A percentile compares a stretch with the other conserved stretches of the same genome.
These are phyloP conservation scores for Lepidium didymum DNA, from an alignment of 345 rosid species.

Conservation along the genomic window DNA sequence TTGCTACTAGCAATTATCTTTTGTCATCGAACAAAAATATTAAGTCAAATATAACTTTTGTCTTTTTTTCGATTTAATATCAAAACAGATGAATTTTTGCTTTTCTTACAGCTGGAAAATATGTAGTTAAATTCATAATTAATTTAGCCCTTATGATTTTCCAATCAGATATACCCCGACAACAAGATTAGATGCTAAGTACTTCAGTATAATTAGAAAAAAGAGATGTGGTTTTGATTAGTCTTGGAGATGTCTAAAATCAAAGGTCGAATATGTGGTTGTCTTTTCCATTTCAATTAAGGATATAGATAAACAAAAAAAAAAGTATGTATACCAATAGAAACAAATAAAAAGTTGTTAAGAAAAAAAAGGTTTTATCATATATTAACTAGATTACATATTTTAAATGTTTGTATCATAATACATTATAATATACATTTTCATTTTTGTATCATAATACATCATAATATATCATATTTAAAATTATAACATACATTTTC, in stretches of 20 bases:
- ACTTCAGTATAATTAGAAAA: neutral
- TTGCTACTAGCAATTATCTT: neutral
- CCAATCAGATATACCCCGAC: neutral
- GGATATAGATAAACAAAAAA: neutral
- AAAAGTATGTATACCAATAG: no score
- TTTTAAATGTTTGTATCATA: no score
- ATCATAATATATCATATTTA: no score
- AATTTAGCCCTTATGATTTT: neutral
- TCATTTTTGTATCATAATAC: no score
- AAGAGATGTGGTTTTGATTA: slow-evolving; percentile 2
- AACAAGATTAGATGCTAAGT: slow-evolving; percentile 9
- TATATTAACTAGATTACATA: no score
- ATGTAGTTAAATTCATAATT: neutral
- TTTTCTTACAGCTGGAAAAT: neutral
- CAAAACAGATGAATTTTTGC: neutral
- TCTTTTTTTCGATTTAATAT: neutral
- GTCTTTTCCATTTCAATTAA: neutral
- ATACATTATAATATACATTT: no score
- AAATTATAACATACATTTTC: no score
- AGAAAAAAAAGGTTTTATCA: no score
- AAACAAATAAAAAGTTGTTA: no score
- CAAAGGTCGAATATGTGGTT: neutral
- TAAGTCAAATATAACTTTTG: neutral
- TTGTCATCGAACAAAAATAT: no score
- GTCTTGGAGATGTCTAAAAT: neutral